Base-by-base conservation (phyloP, 1,139 yeast genomes). In the Nakaseomyces kungkrabaensis region DNA sequence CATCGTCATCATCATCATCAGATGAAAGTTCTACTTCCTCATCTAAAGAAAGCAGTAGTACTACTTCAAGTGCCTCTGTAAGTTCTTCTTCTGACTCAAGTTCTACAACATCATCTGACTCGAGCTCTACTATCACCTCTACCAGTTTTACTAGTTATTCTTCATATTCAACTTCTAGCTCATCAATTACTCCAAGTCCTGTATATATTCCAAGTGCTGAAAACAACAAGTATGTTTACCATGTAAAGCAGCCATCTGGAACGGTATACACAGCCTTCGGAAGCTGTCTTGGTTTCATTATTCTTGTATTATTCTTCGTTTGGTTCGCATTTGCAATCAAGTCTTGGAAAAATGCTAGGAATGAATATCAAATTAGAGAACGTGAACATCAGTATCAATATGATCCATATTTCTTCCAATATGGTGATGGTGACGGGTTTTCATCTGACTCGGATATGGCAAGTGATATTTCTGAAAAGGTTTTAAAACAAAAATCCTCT, bases 191-290 rank as follows among this genome's bases (percentile, higher is more conserved):
- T 26, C 41, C 45, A 13, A 48, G 49, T 26, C 31, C 50, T 13
- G 13, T 48, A 6, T 36, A 13, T 4, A 54, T 59, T 27, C 61
- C 60, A 24, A 44, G 47, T 25, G 48, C 61, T 26, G 69, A 67
- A 45, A 60, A 61, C 48, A 83, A 84, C 66, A 88, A 89, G 11
- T 78, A 74, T 58, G 72, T 84, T 43, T 59, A 71, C 26, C 68
- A 72, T 37, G 69, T 77, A 33, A 64, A 60, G 10, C 72, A 76
- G 48, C 82, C 84, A 1, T 72, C 74, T 50, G 92, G 92, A 1
- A 81, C 90, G 1, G 86, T 84, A 4, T 85, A 84, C 66, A 83
- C 85, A 51, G 85, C 85, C 0, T 82, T 83, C 44, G 94, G 92
- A 1, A 73, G 81, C 41, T 72, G 81, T 50, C 74, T 81, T 37